A percentile compares a stretch with the other conserved stretches of the same genome.
Evolutionary conservation across 2,329 filamentous ascomycete genomes (phyloP).

Genomic region (Pyricularia sp.): DNA sequence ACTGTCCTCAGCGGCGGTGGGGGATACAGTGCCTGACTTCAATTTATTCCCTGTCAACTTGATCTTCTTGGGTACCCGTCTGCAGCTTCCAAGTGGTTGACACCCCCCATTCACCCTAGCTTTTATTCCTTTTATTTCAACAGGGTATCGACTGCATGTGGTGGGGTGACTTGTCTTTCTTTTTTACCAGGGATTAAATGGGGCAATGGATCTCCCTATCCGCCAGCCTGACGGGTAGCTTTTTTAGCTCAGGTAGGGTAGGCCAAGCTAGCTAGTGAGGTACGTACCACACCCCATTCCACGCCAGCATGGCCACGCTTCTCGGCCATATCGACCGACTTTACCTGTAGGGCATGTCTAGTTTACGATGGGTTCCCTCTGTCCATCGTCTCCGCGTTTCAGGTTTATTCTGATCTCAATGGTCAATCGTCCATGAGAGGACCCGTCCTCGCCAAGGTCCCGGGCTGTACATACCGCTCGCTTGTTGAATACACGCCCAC

Average conservation of each 20-base stretch:
- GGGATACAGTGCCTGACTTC: background rate
- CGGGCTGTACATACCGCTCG: conserved; percentile 6
- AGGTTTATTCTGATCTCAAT: conserved; percentile 15
- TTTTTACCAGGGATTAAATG: background rate
- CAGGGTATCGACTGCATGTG: background rate
- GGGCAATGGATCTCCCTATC: background rate
- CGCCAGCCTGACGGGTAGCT: background rate
- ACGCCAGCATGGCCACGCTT: conserved; percentile 7
- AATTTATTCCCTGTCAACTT: background rate
- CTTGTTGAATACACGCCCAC: conserved; percentile 5
- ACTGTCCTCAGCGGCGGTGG: background rate
- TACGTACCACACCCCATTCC: background rate
- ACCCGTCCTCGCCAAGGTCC: conserved; percentile 9
- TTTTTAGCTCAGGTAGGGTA: background rate
- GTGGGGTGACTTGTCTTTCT: background rate
- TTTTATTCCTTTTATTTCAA: background rate
- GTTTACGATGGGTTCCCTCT: conserved; percentile 5
- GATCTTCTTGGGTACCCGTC: background rate
- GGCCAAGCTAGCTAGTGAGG: background rate
- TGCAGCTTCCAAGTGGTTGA: background rate
- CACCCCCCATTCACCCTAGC: background rate
- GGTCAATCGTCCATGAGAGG: conserved; percentile 2
- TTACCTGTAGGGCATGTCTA: conserved; percentile 4
- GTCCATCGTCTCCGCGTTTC: conserved; percentile 15
- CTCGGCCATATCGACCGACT: conserved; percentile 5